These are phyloP conservation scores for Lactarius indigo DNA, from an alignment of 768 basidiomycete genomes.

Conservation along the genomic window DNA sequence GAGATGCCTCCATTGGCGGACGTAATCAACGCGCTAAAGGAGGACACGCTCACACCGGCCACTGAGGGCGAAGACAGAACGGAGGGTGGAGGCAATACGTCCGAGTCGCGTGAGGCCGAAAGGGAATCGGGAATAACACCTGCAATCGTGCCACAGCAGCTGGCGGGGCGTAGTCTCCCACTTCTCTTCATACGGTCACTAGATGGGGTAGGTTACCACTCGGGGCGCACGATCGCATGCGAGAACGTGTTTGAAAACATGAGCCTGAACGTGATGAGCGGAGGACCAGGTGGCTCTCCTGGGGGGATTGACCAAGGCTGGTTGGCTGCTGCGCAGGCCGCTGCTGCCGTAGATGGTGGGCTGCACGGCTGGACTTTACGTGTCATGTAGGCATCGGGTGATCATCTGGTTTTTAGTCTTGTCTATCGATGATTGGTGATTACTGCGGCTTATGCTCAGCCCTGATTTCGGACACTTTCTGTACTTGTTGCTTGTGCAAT, in stretches of 20 bases:
- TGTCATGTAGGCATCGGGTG: conserved; percentile 52
- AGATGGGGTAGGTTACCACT: conserved; percentile 89
- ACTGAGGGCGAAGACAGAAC: conserved; percentile 35
- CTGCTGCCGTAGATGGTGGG: conserved; percentile 61
- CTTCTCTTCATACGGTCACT: conserved; percentile 75
- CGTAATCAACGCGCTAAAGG: conserved; percentile 74
- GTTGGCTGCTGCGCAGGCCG: conserved; percentile 72
- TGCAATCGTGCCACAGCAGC: conserved; percentile 39
- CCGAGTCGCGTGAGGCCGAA: conserved; percentile 18
- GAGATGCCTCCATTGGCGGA: conserved; percentile 77
- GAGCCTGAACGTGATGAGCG: conserved; percentile 51
- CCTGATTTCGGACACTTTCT: not conserved
- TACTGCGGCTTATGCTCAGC: conserved; percentile 10
- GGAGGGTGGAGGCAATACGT: conserved; percentile 22
- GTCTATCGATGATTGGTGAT: conserved; percentile 10
- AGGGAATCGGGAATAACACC: conserved; percentile 19
- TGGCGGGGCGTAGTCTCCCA: conserved; percentile 68
- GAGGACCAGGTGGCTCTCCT: conserved; percentile 42
- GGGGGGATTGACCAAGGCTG: conserved; percentile 56
- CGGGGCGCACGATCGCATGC: conserved; percentile 77
- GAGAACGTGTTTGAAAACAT: conserved; percentile 75
- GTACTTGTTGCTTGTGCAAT: conserved; percentile 14
- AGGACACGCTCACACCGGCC: conserved; percentile 53
- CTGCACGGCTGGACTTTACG: conserved; percentile 75
- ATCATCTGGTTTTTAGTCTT: conserved; percentile 12